phyloP scores from a whole-genome alignment of 2,329 filamentous ascomycete genomes.

The Cytospora paraplurivora region DNA sequence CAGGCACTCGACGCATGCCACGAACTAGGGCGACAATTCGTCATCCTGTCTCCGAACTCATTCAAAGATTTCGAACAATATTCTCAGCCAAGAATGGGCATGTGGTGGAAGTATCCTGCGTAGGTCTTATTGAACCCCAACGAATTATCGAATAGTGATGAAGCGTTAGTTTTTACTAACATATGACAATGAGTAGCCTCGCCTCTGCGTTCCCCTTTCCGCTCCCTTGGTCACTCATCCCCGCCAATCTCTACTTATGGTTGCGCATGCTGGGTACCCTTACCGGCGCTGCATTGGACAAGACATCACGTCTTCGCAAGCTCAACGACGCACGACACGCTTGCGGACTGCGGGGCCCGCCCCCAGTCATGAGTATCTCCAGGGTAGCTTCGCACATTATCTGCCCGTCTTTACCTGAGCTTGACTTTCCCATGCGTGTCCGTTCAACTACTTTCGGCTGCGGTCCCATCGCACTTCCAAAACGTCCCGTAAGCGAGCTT shows the following conservation, averaged over 20 bases:
- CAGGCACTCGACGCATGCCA: conserved; percentile 11
- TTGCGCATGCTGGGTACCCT: conserved; percentile 4
- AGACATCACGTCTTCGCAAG: neutral
- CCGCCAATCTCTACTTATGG: conserved; percentile 8
- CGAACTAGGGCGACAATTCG: neutral
- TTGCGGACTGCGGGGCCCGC: conserved; percentile 4
- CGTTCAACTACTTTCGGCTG: conserved; percentile 13
- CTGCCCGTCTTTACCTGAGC: conserved; percentile 16
- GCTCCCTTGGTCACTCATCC: conserved; percentile 5
- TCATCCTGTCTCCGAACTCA: conserved; percentile 15
- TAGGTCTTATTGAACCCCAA: neutral
- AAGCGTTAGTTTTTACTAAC: neutral
- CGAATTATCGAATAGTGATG: no score
- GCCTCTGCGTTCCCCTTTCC: conserved; percentile 16
- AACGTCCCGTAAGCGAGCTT: conserved; percentile 1
- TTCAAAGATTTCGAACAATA: conserved; percentile 19
- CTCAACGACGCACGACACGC: conserved; percentile 1
- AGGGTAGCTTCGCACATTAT: conserved; percentile 10
- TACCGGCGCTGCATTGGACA: neutral
- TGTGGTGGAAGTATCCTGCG: conserved; percentile 19
- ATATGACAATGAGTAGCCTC: neutral
- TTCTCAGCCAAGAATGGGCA: conserved; percentile 8
- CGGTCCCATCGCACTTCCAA: conserved; percentile 15
- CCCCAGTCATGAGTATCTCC: conserved; percentile 4
- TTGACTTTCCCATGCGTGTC: conserved; percentile 14